Evolutionary conservation across 1,139 yeast species (phyloP), one percentile per base, ranked within the genome.

Genomic region (Magnusiomyces sp.): DNA sequence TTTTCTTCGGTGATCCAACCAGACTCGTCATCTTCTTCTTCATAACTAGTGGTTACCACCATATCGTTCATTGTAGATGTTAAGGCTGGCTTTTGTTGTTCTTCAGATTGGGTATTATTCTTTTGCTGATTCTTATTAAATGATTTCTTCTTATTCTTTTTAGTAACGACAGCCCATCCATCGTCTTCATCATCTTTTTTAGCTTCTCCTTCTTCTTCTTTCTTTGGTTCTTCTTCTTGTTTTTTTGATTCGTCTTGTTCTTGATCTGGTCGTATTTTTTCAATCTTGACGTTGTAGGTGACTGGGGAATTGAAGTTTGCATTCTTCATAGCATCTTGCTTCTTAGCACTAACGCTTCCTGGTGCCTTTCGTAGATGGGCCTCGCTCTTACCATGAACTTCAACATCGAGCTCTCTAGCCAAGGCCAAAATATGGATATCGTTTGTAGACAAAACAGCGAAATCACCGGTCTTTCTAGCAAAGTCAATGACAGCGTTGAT

Each of bases 1-100:
- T 89, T 90, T 6, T 86, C 95, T 5, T 92, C 84, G 0, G 96
- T 88, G 59, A 92, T 94, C 98, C 98, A 92, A 48, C 87, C 95
- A 57, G 84, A 94, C 52, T 83, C 83, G 2, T 73, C 74, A 48
- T 71, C 77, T 16, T 70, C 80, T 17, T 74, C 83, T 54, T 75
- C 80, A 0, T 54, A 58, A 5, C 40, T 33, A 6, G 46, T 43
- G 50, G 50, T 54, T 14, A 47, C 49, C 6, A 50, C 54, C 1
- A 36, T 45, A 32, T n/a, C 44, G n/a, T 44, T 50, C 20, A 46
- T 34, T 50, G 53, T 32, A 2, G 44, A 34, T 14, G 23, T 23
- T 9, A 43, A 44, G 19, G 40, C 48, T n/a, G 14, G 23, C 2
- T 7, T 6, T 34, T 43, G 11, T 20, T 9, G 23, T 19, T 31